Conservation (phyloP, 2,329 filamentous ascomycete genomes). For the Macrophomina tecta region DNA sequence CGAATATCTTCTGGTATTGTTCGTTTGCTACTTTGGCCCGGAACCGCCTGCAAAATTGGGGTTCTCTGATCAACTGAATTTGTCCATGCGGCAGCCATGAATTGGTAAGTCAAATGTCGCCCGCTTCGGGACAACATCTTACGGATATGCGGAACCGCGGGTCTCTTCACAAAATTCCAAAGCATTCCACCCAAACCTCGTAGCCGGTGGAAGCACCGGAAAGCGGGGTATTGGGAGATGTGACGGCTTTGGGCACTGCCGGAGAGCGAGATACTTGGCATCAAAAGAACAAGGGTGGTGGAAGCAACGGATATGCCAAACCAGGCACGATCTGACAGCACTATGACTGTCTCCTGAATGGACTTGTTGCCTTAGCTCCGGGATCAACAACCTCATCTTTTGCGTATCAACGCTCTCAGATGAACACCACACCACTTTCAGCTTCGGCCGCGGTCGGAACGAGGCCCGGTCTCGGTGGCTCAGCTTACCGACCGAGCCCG, state of each 20-base stretch:
- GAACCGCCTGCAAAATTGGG: too few relatives aligned
- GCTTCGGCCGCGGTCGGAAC: neutral
- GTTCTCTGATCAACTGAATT: too few relatives aligned
- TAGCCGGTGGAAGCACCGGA: neutral
- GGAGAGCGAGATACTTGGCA: neutral
- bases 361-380: neutral
- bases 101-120: too few relatives aligned
- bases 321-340: neutral
- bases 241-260: neutral
- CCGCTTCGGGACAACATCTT: too few relatives aligned
- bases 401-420: neutral
- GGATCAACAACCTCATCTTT: neutral
- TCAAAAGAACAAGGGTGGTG: neutral
- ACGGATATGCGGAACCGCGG: too few relatives aligned
- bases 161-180: neutral
- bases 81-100: too few relatives aligned
- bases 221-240: neutral
- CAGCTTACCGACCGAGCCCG: neutral
- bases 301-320: neutral
- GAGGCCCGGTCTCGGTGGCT: neutral
- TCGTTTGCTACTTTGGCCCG: too few relatives aligned
- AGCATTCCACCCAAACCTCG: neutral
- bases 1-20: too few relatives aligned
- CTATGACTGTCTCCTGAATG: neutral
- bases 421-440: neutral